phyloP scores from a whole-genome alignment of 2,329 filamentous ascomycete species.

The Ceratocystiopsis minuta region DNA sequence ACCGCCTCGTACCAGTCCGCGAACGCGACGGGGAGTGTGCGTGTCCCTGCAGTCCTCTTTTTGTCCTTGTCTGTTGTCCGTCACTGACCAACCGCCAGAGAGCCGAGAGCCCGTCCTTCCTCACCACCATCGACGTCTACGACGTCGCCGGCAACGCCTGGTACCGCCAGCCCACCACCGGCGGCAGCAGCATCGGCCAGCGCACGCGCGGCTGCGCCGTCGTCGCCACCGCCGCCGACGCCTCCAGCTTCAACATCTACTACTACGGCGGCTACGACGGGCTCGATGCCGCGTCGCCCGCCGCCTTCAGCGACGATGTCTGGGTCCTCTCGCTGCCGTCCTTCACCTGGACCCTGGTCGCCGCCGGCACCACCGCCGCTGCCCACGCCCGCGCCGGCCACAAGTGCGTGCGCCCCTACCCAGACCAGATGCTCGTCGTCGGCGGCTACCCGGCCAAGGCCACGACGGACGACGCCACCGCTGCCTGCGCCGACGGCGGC shows the following conservation, averaged over 20 bases:
- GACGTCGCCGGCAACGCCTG: conserved; percentile 53
- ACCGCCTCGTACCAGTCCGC: conserved; percentile 12
- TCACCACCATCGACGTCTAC: conserved; percentile 56
- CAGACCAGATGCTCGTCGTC: conserved; percentile 63
- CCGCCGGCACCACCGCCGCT: conserved; percentile 20
- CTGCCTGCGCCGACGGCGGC: conserved; percentile 30
- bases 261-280: conserved; percentile 64
- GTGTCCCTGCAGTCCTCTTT: conserved; percentile 6
- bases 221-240: conserved; percentile 51
- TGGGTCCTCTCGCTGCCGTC: conserved; percentile 67
- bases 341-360: conserved; percentile 55
- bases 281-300: conserved; percentile 14
- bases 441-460: conserved; percentile 39
- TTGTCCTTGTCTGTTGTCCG: neutral
- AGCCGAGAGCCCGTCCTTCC: conserved; percentile 51
- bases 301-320: conserved; percentile 43
- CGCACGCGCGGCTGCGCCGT: conserved; percentile 54
- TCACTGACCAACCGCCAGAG: conserved; percentile 20
- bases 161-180: conserved; percentile 57
- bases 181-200: conserved; percentile 35
- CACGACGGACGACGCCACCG: neutral
- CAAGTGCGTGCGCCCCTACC: conserved; percentile 56
- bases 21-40: conserved; percentile 22
- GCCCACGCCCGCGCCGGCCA: conserved; percentile 50
- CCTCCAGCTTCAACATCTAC: conserved; percentile 65